Base-by-base conservation (phyloP, 2,329 filamentous ascomycete genomes). In the Colletotrichum abscissum region DNA sequence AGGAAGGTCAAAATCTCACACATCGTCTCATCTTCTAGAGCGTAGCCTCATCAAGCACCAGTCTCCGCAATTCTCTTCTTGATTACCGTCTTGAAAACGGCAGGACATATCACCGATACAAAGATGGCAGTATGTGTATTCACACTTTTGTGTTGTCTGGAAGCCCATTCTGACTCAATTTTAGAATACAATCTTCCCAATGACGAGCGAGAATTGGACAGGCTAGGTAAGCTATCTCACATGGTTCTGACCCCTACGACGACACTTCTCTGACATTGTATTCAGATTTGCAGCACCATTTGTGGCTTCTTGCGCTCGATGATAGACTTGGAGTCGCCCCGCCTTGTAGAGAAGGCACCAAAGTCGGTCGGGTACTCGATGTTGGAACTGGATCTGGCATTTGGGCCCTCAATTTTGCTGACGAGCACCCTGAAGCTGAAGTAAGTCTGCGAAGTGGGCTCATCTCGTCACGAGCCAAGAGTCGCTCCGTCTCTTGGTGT, bases 281-380 rank as follows among this genome's bases (percentile, higher is more conserved):
- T 16, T 11, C 12, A 78, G 87, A 90, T 73, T 79, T 88, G 75
- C 86, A 88, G 76, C 87, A 90, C 78, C 84, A 89, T 76, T 84
- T 90, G 76, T 86, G 86, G 77, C 86, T 84, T 57, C 70, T 87
- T 63, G 76, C 87, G 42, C 82, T 86, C 55, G 80, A 83, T 49
- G 59, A 65, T 30, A 60, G 35, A 42, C 70, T 58, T 28, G 66
- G 70, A 26, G 28, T 63, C 6, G 52, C 63, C 14, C 52, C 58
- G 26, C 65, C 59, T 38, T 63, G 63, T 30, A 60, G 69, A 5
- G 76, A 66, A 9, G 72, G 70, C 8, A 66, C 78, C 14, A 57
- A 55, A 26, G 60, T 71, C 52, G 57, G 26, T 63, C 63, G 22
- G 24, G 76, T 78, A 24, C 66, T 78, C 12, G 79, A 79, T 65